phyloP scores from a whole-genome alignment of 2,329 filamentous ascomycete species.

The Celoporthe dispersa region DNA sequence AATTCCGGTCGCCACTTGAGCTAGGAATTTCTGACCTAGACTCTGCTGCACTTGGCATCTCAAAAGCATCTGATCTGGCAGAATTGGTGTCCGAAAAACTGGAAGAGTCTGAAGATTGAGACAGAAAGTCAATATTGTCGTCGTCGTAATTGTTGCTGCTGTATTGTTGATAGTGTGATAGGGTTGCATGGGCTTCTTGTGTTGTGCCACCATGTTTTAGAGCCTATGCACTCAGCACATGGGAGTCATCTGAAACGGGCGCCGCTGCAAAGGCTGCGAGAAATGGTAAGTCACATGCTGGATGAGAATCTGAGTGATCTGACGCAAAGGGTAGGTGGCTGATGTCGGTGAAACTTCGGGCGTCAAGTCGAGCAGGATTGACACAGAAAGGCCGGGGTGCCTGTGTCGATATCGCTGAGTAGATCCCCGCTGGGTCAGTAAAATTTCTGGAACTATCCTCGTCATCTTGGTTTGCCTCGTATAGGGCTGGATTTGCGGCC shows the following conservation, averaged over 20 bases:
- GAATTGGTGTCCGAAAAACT: background rate
- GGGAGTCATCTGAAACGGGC: background rate
- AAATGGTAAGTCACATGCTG: background rate
- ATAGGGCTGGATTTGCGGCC: background rate
- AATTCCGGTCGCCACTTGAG: background rate
- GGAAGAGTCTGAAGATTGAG: background rate
- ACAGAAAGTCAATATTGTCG: background rate
- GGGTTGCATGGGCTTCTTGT: background rate
- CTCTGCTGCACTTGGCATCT: background rate
- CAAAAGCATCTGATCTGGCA: background rate
- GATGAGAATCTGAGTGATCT: background rate
- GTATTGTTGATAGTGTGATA: background rate
- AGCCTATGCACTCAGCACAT: background rate
- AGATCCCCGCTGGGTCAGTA: too few species aligned
- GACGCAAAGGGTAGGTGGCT: background rate
- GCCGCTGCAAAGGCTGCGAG: background rate
- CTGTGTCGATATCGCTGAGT: background rate
- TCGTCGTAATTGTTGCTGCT: background rate
- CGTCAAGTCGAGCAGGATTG: background rate
- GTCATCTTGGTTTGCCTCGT: background rate
- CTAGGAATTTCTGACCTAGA: background rate
- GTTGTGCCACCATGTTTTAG: background rate
- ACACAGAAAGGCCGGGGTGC: background rate
- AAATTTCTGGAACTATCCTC: background rate
- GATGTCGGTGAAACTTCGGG: background rate